phyloP scores from a whole-genome alignment of 2,329 filamentous ascomycete genomes.

The Exophiala xenobiotica region DNA sequence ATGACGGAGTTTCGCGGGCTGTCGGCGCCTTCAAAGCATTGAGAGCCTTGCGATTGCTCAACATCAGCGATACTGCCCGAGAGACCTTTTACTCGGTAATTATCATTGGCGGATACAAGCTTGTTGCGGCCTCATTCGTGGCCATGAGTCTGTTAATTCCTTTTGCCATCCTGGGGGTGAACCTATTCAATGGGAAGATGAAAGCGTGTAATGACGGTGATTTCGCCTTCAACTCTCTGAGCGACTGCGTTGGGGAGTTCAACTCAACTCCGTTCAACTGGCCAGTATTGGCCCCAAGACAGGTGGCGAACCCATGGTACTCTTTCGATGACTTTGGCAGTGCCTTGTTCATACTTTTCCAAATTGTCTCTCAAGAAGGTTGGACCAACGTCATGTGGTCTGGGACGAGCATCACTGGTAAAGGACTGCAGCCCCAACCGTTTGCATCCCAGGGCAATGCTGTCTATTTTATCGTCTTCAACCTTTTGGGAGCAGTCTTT shows the following conservation, averaged over 20 bases:
- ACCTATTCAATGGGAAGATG: conserved; percentile 84
- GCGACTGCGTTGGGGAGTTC: conserved; percentile 83
- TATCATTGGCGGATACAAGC: conserved; percentile 90
- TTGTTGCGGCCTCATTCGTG: conserved; percentile 87
- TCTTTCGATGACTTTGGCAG: conserved; percentile 95
- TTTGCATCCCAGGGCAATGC: conserved; percentile 78
- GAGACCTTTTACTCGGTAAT: conserved; percentile 97
- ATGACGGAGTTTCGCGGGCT: conserved; percentile 81
- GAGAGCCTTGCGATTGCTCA: conserved; percentile 83
- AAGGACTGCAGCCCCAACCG: conserved; percentile 68
- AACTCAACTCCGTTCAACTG: conserved; percentile 75
- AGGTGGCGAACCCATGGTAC: conserved; percentile 78
- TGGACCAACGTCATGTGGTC: conserved; percentile 93
- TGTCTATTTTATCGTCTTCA: conserved; percentile 94
- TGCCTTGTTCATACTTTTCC: conserved; percentile 92
- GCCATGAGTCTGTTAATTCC: conserved; percentile 92
- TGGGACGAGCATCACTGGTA: conserved; percentile 76
- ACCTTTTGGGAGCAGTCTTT: conserved; percentile 92
- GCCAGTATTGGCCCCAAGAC: conserved; percentile 78
- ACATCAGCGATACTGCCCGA: conserved; percentile 91
- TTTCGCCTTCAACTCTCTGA: conserved; percentile 44
- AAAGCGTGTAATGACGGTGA: conserved; percentile 74
- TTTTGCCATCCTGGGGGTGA: conserved; percentile 93
- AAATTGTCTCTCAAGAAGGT: conserved; percentile 97
- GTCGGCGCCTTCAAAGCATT: conserved; percentile 97